Percentiles rank a stretch among this genome's conserved stretches.
phyloP scores from a whole-genome alignment of 176 grass and related monocot species.

The Aegilops speltoides region DNA sequence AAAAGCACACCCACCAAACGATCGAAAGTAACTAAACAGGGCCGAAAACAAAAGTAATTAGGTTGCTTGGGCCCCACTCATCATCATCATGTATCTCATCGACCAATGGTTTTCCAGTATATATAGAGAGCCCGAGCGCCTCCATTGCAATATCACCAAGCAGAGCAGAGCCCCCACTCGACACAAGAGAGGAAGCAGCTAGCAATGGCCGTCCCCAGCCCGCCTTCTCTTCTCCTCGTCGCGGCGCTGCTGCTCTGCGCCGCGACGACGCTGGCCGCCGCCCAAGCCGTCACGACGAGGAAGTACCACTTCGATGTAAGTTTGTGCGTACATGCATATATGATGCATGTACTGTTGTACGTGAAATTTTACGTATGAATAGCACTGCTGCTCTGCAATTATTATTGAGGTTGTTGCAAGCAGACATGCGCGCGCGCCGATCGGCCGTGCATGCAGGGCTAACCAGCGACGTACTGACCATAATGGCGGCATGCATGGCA shows the following conservation, averaged over 20 bases:
- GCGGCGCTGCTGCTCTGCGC: not conserved
- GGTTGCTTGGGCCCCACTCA: not conserved
- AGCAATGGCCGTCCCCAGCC: constrained; percentile 11
- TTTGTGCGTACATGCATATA: not conserved
- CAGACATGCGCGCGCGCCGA: no score
- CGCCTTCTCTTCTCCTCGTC: not conserved
- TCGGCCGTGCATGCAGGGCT: no score
- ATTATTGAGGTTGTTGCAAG: no score
- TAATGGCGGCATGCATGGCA: not conserved
- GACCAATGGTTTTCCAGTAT: constrained; percentile 5
- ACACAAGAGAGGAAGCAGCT: not conserved
- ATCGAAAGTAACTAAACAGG: constrained; percentile 25
- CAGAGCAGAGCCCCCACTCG: not conserved
- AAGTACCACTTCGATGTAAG: constrained; percentile 72
- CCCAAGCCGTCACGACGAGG: constrained; percentile 47
- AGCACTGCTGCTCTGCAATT: no score
- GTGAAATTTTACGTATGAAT: no score
- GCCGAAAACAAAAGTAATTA: not conserved
- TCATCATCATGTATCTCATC: no score
- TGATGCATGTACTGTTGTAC: no score
- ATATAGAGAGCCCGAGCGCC: not conserved
- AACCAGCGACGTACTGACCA: no score
- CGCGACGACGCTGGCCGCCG: not conserved
- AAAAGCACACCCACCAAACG: constrained; percentile 9
- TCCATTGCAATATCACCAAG: constrained; percentile 9